These are phyloP conservation scores for Rhododendron kiyosumense DNA, from an alignment of 148 eudicot species.

Conservation along the genomic window DNA sequence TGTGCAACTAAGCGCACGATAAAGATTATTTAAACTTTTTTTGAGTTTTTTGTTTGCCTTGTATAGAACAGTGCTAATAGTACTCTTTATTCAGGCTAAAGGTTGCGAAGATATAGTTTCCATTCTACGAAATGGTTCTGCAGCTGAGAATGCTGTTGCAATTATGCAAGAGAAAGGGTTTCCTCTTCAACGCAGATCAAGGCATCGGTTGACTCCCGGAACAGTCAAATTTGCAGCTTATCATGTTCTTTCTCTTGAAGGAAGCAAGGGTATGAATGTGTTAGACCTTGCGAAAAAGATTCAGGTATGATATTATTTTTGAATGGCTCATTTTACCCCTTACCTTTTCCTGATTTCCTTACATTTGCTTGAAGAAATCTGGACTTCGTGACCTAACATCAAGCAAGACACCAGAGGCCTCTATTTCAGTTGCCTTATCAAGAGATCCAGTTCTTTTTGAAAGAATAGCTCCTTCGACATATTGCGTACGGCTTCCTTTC, in stretches of 20 bases:
- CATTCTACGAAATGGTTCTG: constrained; percentile 51
- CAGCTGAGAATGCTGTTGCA: constrained; percentile 50
- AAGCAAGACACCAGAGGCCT: constrained; percentile 68
- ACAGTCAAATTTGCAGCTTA: constrained; percentile 67
- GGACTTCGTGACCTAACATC: constrained; percentile 58
- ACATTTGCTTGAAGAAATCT: constrained; percentile 33
- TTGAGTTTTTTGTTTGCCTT: neutral
- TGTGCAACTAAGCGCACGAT: neutral
- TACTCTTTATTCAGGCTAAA: constrained; percentile 29
- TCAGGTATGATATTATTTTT: constrained; percentile 30
- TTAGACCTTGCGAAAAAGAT: constrained; percentile 58
- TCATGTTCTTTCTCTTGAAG: constrained; percentile 58
- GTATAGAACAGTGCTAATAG: neutral
- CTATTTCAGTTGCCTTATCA: constrained; percentile 64
- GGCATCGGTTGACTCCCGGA: constrained; percentile 61
- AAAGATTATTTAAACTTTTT: neutral
- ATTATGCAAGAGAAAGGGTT: constrained; percentile 55
- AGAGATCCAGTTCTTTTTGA: constrained; percentile 58
- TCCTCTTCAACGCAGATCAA: constrained; percentile 42
- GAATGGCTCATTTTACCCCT: neutral
- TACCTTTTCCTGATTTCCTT: constrained; percentile 15
- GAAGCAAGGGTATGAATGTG: constrained; percentile 47
- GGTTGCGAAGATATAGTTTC: constrained; percentile 50
- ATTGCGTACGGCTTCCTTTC: constrained; percentile 45
- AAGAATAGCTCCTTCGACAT: constrained; percentile 61